phyloP scores from a whole-genome alignment of 345 rosid species.

The Conringia planisiliqua region DNA sequence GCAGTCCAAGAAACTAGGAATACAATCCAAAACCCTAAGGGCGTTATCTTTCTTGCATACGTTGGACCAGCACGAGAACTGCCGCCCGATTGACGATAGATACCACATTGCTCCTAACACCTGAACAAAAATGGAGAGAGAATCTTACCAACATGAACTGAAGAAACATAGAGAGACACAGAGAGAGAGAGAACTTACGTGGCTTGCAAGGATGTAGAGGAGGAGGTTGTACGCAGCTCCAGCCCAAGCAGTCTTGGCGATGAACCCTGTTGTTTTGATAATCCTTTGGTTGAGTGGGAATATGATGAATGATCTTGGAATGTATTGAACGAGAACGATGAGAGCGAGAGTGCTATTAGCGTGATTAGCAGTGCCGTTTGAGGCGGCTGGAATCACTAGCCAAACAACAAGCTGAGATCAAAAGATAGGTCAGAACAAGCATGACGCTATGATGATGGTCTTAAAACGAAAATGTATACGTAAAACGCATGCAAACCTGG shows the following conservation, averaged over 20 bases:
- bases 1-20: slow-evolving; percentile 63
- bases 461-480: not conserved
- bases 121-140: slow-evolving; percentile 33
- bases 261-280: slow-evolving; percentile 61
- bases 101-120: slow-evolving; percentile 87
- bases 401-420: slow-evolving; percentile 59
- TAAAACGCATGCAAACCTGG: slow-evolving; percentile 44
- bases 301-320: slow-evolving; percentile 74
- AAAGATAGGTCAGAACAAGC: slow-evolving; percentile 10
- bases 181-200: slow-evolving; percentile 38
- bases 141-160: not conserved
- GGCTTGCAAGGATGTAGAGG: slow-evolving; percentile 77
- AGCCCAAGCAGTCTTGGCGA: slow-evolving; percentile 83
- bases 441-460: not conserved
- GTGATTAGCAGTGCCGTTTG: slow-evolving; percentile 50
- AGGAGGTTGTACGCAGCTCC: slow-evolving; percentile 84
- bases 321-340: slow-evolving; percentile 68
- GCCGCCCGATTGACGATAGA: slow-evolving; percentile 62
- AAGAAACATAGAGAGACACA: not conserved
- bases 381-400: slow-evolving; percentile 61
- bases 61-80: slow-evolving; percentile 67
- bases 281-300: slow-evolving; percentile 71
- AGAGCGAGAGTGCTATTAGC: slow-evolving; percentile 65
- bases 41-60: slow-evolving; percentile 53
- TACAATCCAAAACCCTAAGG: slow-evolving; percentile 44